Base-by-base conservation (phyloP, 257 asterid species). In the Salvia miltiorrhiza region DNA sequence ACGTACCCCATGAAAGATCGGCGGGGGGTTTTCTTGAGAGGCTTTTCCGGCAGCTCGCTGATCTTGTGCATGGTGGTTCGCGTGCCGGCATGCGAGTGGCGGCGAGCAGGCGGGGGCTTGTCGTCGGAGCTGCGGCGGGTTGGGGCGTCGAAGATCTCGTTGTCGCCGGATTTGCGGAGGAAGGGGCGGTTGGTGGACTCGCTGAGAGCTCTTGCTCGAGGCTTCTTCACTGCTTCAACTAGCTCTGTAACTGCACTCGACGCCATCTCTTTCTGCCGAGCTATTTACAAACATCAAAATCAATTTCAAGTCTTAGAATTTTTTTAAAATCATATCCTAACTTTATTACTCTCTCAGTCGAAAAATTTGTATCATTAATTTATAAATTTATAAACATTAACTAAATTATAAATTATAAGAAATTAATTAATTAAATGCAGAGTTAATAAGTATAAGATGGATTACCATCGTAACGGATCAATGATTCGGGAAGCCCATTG, bases 391-490 rank as follows among this genome's bases (percentile, higher is more conserved):
- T n/a, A n/a, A n/a, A n/a, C n/a, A n/a, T n/a, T n/a, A n/a, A n/a
- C n/a, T n/a, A n/a, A n/a, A n/a, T n/a, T n/a, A n/a, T n/a, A n/a
- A n/a, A n/a, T 1, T 30, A 44, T 14, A 44, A 43, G 3, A 12
- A 4, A 44, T 4, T n/a, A 44, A 13, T 44, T 14, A 45, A 45
- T 3, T 14, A 45, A 45, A 41, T 10, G 16, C 5, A 41, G 17
- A n/a, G 8, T 20, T 52, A 32, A 17, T 57, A 35, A 14, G 32
- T 16, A 2, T 2, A 26, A 20, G 7, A 8, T 3, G 24, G 54
- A 48, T 30, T 86, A 93, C 97, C 99, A 64, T 89, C 99, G 7
- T 94, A 94, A 56, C 97, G 99, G 73, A 94, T 94, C 77, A 94
- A 72, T 49, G 99, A 94, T 70, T 94, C 97, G 14, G 97, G 91